Conservation (phyloP, 305 asterid genomes). For the Fraxinus sp. region DNA sequence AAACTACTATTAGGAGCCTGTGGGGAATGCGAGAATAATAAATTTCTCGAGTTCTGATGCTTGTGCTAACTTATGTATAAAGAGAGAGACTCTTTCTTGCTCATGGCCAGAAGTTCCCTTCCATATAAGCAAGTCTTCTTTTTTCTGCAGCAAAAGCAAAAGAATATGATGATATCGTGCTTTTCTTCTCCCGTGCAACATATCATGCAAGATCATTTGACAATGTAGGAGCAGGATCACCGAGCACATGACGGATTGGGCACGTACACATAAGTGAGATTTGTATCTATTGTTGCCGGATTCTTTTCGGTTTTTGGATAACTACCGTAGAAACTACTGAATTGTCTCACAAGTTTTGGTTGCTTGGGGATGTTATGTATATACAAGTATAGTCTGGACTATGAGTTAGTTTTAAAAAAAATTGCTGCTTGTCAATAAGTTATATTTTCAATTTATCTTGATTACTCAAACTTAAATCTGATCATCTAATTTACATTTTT, state of each 20-base stretch:
- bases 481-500: neutral
- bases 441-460: neutral
- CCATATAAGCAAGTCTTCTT: neutral
- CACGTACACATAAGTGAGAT: neutral
- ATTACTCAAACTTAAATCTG: neutral
- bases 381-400: neutral
- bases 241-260: neutral
- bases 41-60: neutral
- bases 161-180: neutral
- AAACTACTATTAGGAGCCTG: slow-evolving; percentile 18
- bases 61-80: neutral
- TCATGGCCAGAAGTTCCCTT: neutral
- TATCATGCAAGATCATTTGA: neutral
- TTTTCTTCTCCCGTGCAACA: neutral
- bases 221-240: neutral
- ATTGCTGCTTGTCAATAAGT: neutral
- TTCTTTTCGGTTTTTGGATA: neutral
- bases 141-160: neutral
- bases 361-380: neutral
- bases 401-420: neutral
- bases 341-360: neutral
- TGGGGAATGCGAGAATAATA: neutral
- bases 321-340: neutral
- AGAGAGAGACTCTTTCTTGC: neutral
- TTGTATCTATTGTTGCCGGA: neutral